Evolutionary conservation across 192 early-diverging fungal species (phyloP), one percentile per base, ranked within the genome.

Genomic region (Phlyctochytrium planicorne): DNA sequence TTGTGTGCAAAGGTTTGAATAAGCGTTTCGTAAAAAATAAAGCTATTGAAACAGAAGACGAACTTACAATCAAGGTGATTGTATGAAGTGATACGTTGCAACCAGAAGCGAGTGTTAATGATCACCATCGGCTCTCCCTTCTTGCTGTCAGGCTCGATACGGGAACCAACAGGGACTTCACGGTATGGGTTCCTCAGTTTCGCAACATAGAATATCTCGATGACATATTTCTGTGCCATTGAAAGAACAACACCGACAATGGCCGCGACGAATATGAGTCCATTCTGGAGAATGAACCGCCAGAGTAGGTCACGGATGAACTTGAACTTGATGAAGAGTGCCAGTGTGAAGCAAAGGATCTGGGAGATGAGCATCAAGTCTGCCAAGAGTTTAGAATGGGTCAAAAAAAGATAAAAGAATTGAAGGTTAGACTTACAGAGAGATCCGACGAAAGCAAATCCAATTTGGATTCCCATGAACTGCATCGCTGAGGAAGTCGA

Each of bases 1-100:
- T 25, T 17, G 17, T 20, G 35, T 17, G 35, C 0, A n/a, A 0
- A 62, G 16, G 35, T 35, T 62, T n/a, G 61, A 17, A 30, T 35
- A 34, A 20, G 6, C 10, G 40, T 47, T 20, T 20, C 10, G 10
- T 14, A 47, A 47, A 14, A 35, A 30, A 34, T 14, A 0, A 35
- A 35, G 16, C 0, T 14, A 16, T 23, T 34, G 34, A n/a, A 35
- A 35, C 17, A 16, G 29, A 62, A 20, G 16, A 62, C n/a, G 14
- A 12, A 27, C 63, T 53, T 30, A 65, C 63, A 53, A 40, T 65
- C 63, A 30, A 65, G 25, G 16, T 65, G 63, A 30, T 65, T 65
- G 50, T 65, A 65, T 12, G 24, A 24, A n/a, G 25, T 53, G 20
- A 55, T 47, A 12, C 31, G 52, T 17, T 14, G 16, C 17, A 65